Conservation (phyloP, 164 flowering plant species). For the Piper betle region DNA sequence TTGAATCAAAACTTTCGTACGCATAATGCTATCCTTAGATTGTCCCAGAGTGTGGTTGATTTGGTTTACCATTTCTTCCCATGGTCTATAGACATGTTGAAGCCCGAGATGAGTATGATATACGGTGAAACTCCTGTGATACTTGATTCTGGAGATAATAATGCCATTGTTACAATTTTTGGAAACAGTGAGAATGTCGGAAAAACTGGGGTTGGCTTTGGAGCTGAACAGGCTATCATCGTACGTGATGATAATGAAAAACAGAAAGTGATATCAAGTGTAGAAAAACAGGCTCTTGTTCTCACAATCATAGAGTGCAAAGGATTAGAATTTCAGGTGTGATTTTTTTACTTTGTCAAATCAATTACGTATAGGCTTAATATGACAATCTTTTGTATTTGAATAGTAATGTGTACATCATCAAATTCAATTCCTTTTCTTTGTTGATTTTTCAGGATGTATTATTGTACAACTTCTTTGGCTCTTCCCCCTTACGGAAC, state of each 20-base stretch:
- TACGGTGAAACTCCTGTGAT: slow-evolving; percentile 66
- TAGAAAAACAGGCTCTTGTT: slow-evolving; percentile 71
- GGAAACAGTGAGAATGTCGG: slow-evolving; percentile 25
- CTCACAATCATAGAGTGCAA: slow-evolving; percentile 73
- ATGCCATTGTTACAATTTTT: slow-evolving; percentile 50
- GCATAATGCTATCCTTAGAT: slow-evolving; percentile 56
- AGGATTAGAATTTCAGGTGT: slow-evolving; percentile 78
- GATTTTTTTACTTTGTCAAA: background rate
- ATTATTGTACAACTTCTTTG: slow-evolving; percentile 61
- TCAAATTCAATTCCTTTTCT: background rate
- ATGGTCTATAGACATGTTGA: slow-evolving; percentile 35
- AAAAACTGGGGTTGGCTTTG: slow-evolving; percentile 37
- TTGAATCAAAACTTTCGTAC: slow-evolving; percentile 68
- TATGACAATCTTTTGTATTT: background rate
- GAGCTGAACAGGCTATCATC: slow-evolving; percentile 80
- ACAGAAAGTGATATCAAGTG: slow-evolving; percentile 23
- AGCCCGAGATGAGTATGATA: slow-evolving; percentile 53
- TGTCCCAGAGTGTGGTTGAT: slow-evolving; percentile 56
- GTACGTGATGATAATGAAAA: slow-evolving; percentile 55
- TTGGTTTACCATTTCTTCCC: slow-evolving; percentile 57
- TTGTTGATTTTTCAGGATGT: slow-evolving; percentile 43
- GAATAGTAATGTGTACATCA: no score
- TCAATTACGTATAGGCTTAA: background rate
- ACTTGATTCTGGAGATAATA: slow-evolving; percentile 43
- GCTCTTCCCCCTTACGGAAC: slow-evolving; percentile 47